Conservation (phyloP, 176 grass and related monocot species). For the Otatea glauca region DNA sequence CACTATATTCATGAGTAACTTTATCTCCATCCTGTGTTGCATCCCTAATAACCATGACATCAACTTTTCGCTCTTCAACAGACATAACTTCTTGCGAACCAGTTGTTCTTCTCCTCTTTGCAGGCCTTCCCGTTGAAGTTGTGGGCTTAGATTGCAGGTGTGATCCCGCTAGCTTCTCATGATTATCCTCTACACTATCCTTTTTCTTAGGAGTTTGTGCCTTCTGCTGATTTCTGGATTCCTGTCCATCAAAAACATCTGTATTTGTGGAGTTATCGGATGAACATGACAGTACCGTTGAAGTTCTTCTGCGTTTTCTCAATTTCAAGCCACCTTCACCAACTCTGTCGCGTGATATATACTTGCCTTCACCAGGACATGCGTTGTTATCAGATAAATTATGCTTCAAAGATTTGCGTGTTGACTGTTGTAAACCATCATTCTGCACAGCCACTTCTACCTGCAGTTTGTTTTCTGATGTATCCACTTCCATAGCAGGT, state of each 20-base stretch:
- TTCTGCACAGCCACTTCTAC: not conserved
- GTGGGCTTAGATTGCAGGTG: slow-evolving; percentile 15
- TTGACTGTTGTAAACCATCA: not conserved
- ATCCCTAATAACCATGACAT: slow-evolving; percentile 13
- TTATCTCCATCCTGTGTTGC: not conserved
- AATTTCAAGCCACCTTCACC: slow-evolving; percentile 3
- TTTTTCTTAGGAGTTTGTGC: not conserved
- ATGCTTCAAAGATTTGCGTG: not conserved
- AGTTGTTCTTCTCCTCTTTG: slow-evolving; percentile 42
- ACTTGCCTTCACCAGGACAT: not conserved
- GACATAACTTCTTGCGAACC: slow-evolving; percentile 24
- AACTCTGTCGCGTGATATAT: not conserved
- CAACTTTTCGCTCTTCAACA: slow-evolving; percentile 19
- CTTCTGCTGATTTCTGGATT: slow-evolving; percentile 3
- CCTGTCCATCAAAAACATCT: not conserved
- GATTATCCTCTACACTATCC: not conserved
- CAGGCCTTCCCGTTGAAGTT: slow-evolving; percentile 31
- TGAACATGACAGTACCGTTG: slow-evolving; percentile 1
- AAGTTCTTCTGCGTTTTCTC: slow-evolving; percentile 17
- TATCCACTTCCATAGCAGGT: not conserved
- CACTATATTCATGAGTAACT: not conserved
- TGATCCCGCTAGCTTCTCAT: not conserved
- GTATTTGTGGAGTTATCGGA: not conserved
- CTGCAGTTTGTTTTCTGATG: not conserved
- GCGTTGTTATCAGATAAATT: not conserved